Evolutionary conservation across 2,329 filamentous ascomycete genomes (phyloP).

Genomic region (Fusarium multiceps): DNA sequence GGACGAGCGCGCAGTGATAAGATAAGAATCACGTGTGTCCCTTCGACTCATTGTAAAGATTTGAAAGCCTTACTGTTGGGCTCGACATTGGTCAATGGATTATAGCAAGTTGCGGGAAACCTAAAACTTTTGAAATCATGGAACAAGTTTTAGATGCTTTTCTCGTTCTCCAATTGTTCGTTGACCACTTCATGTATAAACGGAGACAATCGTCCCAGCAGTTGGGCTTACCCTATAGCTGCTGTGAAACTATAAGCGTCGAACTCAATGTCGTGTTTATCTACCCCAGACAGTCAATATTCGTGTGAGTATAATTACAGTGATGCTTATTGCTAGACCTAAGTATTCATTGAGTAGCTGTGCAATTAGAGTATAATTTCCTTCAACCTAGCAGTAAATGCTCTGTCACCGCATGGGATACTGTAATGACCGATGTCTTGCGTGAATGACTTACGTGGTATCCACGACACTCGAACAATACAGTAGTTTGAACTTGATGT

Average conservation of each 20-base stretch:
- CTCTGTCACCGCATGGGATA: not conserved
- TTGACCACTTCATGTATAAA: not conserved
- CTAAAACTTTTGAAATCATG: not conserved
- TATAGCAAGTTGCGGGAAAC: not conserved
- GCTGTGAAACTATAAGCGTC: not conserved
- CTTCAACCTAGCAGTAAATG: not conserved
- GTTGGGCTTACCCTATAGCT: not conserved
- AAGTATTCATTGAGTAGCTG: not conserved
- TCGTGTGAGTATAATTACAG: not conserved
- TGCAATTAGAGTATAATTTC: not conserved
- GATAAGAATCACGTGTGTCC: slow-evolving; percentile 36
- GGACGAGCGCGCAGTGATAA: slow-evolving; percentile 42
- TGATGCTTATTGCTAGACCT: not conserved
- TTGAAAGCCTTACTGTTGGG: not conserved
- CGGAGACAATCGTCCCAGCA: not conserved
- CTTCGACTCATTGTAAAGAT: not conserved
- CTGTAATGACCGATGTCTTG: not conserved
- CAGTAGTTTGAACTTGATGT: not conserved
- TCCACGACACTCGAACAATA: not conserved
- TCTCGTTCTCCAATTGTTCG: not conserved
- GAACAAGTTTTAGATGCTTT: not conserved
- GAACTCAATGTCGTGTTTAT: not conserved
- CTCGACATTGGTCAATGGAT: not conserved
- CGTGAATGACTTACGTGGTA: not conserved
- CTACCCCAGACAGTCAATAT: not conserved